These are phyloP conservation scores for Microdochium bolleyi DNA, from an alignment of 2,329 filamentous ascomycete genomes.

Conservation along the genomic window DNA sequence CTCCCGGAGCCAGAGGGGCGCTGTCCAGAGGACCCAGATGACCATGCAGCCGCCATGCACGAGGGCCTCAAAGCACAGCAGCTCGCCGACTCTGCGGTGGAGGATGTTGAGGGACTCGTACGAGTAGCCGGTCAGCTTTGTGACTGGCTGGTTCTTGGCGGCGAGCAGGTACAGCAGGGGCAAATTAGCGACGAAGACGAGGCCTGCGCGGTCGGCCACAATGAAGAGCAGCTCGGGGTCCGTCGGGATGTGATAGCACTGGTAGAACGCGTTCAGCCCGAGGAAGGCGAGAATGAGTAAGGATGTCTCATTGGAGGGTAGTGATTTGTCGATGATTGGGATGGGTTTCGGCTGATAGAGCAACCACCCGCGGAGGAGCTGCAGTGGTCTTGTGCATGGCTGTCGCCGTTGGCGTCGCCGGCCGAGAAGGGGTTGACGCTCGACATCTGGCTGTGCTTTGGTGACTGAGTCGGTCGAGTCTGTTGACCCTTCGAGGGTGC, in stretches of 20 bases:
- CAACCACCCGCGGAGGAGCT: constrained; percentile 20
- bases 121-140: constrained; percentile 51
- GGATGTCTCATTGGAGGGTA: constrained; percentile 50
- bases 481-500: constrained; percentile 16
- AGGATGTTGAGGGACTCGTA: constrained; percentile 61
- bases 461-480: constrained; percentile 15
- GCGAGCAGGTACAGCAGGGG: constrained; percentile 52
- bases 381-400: constrained; percentile 1
- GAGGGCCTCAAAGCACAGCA: constrained; percentile 50
- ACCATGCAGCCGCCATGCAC: constrained; percentile 49
- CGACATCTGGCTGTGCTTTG: constrained; percentile 18
- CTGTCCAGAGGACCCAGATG: constrained; percentile 43
- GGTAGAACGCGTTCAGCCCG: constrained; percentile 48
- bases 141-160: constrained; percentile 59
- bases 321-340: constrained; percentile 45
- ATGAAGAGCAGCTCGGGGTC: constrained; percentile 43
- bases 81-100: constrained; percentile 54
- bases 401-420: background rate
- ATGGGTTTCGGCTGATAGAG: constrained; percentile 51
- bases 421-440: constrained; percentile 24
- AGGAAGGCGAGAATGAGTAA: constrained; percentile 43
- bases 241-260: constrained; percentile 42
- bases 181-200: constrained; percentile 40
- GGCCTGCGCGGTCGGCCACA: constrained; percentile 48
- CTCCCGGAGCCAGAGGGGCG: constrained; percentile 33